Base-by-base conservation (phyloP, 2,329 filamentous ascomycete genomes). In the Metarhizium rileyi region DNA sequence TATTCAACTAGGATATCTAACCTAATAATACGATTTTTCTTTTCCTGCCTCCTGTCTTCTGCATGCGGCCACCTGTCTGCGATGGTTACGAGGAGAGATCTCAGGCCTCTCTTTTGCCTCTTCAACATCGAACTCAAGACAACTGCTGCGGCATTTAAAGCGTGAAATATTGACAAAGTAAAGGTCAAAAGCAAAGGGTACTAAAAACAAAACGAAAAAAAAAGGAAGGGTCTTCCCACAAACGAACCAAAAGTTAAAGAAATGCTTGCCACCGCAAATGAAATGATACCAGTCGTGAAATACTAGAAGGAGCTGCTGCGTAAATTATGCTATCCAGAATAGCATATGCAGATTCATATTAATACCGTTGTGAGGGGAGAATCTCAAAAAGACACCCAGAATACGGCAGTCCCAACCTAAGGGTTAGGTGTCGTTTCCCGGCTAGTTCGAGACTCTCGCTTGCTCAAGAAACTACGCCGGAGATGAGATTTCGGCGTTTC, bases 381-480 rank as follows among this genome's bases (percentile, higher is more conserved):
- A n/a, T n/a, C 44, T 52, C 44, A 44, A 27, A 49, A 42, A 27
- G 44, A 35, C n/a, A 52, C 50, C 50, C 36, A 53, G 40, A 56
- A 51, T 25, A 55, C 50, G 30, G 46, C 52, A 12, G 33, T 47
- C 38, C 52, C 52, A 48, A 53, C 47, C 55, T 57, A 66, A 41
- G 66, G 55, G 55, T 68, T 66, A 38, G 68, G 66, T 46, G 69
- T 66, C 33, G 61, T 56, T 51, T 81, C 76, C 44, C 77, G 68
- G 57, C 72, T 66, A 26, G 53, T 51, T 36, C 69, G 65, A 28
- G 63, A 55, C 22, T 76, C 73, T 48, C 73, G 69, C 66, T 80
- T 81, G 59, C 72, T 70, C 55, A 82, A 59, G 60, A 82, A 77
- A 60, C 76, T 77, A 53, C 74, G 71, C 46, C 78, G 70, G 47